These are phyloP conservation scores for Phylloboletellus chloephorus DNA, from an alignment of 1,284 basidiomycete species.

Conservation along the genomic window DNA sequence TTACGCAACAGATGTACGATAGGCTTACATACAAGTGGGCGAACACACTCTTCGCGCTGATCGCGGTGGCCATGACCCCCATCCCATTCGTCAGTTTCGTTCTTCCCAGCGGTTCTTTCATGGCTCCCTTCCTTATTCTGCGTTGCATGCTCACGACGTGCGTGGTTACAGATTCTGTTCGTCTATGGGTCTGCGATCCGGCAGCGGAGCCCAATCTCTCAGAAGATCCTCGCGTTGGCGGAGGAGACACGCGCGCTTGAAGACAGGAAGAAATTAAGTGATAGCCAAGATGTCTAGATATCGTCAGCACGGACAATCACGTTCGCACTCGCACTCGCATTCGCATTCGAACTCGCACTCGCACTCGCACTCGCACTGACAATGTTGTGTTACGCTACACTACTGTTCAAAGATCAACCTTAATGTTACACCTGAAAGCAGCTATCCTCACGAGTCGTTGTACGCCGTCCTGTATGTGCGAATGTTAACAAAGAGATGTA, in stretches of 20 bases:
- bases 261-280: neutral
- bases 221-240: slow-evolving; percentile 34
- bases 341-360: no score
- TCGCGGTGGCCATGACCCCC: slow-evolving; percentile 57
- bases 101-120: no score
- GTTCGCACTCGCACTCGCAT: no score
- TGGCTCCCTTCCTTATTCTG: neutral
- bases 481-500: no score
- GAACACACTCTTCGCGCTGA: slow-evolving; percentile 59
- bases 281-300: neutral
- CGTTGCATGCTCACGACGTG: neutral
- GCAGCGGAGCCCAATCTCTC: slow-evolving; percentile 54
- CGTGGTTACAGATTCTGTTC: slow-evolving; percentile 44
- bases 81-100: slow-evolving; percentile 57
- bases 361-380: no score
- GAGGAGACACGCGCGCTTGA: slow-evolving; percentile 4
- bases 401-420: no score
- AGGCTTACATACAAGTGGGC: slow-evolving; percentile 65
- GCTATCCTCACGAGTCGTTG: no score
- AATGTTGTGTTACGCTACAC: no score
- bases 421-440: no score
- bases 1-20: slow-evolving; percentile 58
- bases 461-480: no score
- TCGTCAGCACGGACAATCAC: no score
- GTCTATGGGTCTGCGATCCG: slow-evolving; percentile 60